Percentiles rank a stretch among this genome's conserved stretches.
phyloP scores from a whole-genome alignment of 2,329 filamentous ascomycete species.

The Plenodomus tracheiphilus region DNA sequence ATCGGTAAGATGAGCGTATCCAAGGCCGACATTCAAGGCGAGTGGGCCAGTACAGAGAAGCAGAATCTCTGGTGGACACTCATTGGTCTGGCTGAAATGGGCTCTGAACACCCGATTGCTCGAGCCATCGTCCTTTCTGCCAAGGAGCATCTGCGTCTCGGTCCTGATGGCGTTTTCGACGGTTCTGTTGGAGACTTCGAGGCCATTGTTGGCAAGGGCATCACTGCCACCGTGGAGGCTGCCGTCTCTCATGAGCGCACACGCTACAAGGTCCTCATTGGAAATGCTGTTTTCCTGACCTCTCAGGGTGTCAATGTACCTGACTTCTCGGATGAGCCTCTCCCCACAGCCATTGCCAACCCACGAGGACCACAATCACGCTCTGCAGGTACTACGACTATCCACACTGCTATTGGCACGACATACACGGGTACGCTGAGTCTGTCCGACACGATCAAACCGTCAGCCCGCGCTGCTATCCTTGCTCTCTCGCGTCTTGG shows the following conservation, averaged over 20 bases:
- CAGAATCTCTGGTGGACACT: constrained; percentile 91
- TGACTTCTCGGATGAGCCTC: constrained; percentile 56
- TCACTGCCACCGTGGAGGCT: constrained; percentile 81
- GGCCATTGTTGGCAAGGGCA: constrained; percentile 80
- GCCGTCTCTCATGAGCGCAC: constrained; percentile 66
- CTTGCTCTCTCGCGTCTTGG: constrained; percentile 81
- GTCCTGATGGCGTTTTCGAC: constrained; percentile 72
- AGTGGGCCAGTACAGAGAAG: constrained; percentile 72
- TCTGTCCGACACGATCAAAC: constrained; percentile 89
- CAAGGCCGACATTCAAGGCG: constrained; percentile 64
- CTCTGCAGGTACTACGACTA: constrained; percentile 76
- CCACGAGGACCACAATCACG: constrained; percentile 45
- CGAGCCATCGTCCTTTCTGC: constrained; percentile 79
- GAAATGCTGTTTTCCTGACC: constrained; percentile 77
- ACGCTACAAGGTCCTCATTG: constrained; percentile 79
- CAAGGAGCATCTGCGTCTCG: constrained; percentile 73
- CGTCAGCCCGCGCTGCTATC: constrained; percentile 78
- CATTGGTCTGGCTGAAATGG: constrained; percentile 91
- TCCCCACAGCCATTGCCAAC: constrained; percentile 36
- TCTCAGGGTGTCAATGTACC: constrained; percentile 71
- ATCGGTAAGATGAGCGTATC: constrained; percentile 95
- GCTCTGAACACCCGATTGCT: constrained; percentile 95
- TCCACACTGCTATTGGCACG: constrained; percentile 86
- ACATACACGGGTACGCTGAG: constrained; percentile 80
- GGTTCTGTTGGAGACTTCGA: constrained; percentile 86